A percentile compares a stretch with the other conserved stretches of the same genome.
Evolutionary conservation across 495 filamentous ascomycete genomes (phyloP).

Genomic region (Tuber indicum): DNA sequence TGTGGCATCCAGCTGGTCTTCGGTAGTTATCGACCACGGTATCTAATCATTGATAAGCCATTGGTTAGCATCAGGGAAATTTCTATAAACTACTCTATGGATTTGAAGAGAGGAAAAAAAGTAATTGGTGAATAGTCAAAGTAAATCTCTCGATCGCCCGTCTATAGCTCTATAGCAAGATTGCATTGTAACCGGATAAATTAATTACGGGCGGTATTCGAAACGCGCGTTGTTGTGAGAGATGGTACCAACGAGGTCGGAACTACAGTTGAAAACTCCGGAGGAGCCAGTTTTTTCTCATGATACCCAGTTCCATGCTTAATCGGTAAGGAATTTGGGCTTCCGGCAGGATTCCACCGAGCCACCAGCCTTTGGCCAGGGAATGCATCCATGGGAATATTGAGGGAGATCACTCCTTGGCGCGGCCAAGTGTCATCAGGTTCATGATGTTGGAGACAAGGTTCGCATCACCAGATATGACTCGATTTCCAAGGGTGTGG

Average conservation of each 20-base stretch:
- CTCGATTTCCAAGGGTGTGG: neutral
- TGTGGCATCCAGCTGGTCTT: conserved; percentile 76
- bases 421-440: neutral
- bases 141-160: neutral
- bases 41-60: conserved; percentile 47
- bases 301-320: neutral
- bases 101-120: neutral
- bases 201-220: neutral
- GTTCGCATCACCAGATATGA: conserved; percentile 10
- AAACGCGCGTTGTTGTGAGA: neutral
- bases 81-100: neutral
- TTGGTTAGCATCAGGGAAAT: conserved; percentile 15
- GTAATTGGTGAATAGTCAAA: neutral
- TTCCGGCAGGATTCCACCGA: neutral
- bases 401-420: neutral
- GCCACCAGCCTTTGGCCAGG: neutral
- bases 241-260: neutral
- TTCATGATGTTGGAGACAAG: neutral
- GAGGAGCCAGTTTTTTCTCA: neutral
- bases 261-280: neutral
- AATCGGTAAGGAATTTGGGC: neutral
- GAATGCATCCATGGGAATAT: neutral
- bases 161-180: neutral
- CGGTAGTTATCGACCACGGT: conserved; percentile 80
- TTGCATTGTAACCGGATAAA: neutral